Evolutionary conservation across 1,139 yeast genomes (phyloP).

Genomic region (Magnusiomyces paraingens): DNA sequence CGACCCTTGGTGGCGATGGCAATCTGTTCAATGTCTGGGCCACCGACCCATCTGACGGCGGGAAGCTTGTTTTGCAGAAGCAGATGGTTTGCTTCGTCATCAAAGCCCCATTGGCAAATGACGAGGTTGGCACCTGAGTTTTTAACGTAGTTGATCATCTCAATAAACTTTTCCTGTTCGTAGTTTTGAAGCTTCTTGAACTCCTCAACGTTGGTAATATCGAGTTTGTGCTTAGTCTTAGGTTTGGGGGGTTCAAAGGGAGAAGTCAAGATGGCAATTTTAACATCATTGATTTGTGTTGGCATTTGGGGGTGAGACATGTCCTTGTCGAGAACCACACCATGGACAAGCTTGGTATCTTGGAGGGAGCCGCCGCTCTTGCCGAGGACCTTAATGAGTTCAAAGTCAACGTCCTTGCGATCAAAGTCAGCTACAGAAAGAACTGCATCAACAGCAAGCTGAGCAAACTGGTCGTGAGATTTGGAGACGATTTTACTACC

Average conservation of each 20-base stretch:
- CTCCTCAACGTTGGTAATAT: conserved; percentile 87
- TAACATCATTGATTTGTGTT: conserved; percentile 68
- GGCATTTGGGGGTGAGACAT: conserved; percentile 99
- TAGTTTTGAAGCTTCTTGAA: conserved; percentile 83
- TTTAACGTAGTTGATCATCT: conserved; percentile 85
- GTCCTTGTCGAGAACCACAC: conserved; percentile 92
- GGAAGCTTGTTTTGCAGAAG: conserved; percentile 81
- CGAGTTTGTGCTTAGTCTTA: conserved; percentile 95
- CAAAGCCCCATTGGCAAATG: conserved; percentile 99
- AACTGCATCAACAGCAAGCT: conserved; percentile 97
- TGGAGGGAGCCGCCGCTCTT: conserved; percentile 92
- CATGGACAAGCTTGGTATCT: conserved; percentile 77
- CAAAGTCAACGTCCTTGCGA: conserved; percentile 93
- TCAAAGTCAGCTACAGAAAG: conserved; percentile 86
- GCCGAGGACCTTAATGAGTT: conserved; percentile 89
- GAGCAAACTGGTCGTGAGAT: conserved; percentile 86
- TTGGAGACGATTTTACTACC: conserved; percentile 96
- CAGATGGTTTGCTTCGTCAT: conserved; percentile 96
- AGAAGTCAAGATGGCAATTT: conserved; percentile 90
- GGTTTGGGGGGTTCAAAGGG: conserved; percentile 99
- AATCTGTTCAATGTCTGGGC: conserved; percentile 88
- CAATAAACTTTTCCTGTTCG: conserved; percentile 83
- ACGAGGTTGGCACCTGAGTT: conserved; percentile 92
- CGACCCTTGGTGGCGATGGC: conserved; percentile 98
- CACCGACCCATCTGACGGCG: conserved; percentile 99